Base-by-base conservation (phyloP, 2,329 filamentous ascomycete genomes). In the Cryphonectria naterciae region DNA sequence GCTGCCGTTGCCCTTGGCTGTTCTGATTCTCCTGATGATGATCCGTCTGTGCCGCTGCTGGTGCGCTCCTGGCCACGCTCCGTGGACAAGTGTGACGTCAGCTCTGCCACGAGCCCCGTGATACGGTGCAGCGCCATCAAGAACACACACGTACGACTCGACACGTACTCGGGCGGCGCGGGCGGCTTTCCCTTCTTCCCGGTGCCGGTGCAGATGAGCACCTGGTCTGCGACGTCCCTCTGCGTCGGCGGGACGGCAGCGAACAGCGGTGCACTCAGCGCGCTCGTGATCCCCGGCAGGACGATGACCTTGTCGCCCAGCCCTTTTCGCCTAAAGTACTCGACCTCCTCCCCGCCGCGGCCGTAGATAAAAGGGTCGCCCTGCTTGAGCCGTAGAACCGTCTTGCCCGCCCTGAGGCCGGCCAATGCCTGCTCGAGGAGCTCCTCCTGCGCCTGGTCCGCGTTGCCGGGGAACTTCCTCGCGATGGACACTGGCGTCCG, bases 361-460 rank as follows among this genome's bases (percentile, higher is more conserved):
- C 96, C 96, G 81, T 98, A 99, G 54, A 99, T 89, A 81, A 97
- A 99, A 0, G 96, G 96, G 77, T 99, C 96, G 62, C 96, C 96
- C 80, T 99, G 96, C 83, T 99, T 99, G 61, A 99, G 85, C 3
- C 96, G 88, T 46, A 99, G 85, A 0, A 99, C 96, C 1, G 89
- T 92, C 79, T 93, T 90, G 17, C 96, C 96, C 28, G 81, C 81
- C 6, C 77, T 78, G 22, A 85, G 85, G 2, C 90, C 94, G 2
- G 88, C 88, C 2, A 97, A 85, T 0, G 94, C 96, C 76, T 93
- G 87, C 68, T 90, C 86, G 2, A 97, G 87, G 5, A 99, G 89
- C 81, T 99, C 96, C 77, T 95, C 90, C 79, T 99, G 96, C 0
- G 96, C 96, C 61, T 90, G 89, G 76, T 99, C 96, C 56, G 96